A percentile compares a stretch with the other conserved stretches of the same genome.
phyloP scores from a whole-genome alignment of 176 grass and related monocot genomes.

The Oryza officinalis region DNA sequence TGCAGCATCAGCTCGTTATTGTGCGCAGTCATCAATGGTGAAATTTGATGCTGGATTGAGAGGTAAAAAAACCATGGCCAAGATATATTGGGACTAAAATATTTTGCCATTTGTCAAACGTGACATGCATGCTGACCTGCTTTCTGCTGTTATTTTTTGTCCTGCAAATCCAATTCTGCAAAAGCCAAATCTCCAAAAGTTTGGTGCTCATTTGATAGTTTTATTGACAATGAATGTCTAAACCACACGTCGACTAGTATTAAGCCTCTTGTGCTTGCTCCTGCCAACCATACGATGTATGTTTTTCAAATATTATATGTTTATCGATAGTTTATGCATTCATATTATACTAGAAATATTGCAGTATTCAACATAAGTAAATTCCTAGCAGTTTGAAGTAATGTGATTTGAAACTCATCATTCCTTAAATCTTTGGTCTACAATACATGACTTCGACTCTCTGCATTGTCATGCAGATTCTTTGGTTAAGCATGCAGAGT shows the following conservation, averaged over 20 bases:
- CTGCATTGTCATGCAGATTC: conserved; percentile 49
- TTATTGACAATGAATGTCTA: background rate
- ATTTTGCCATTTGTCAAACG: background rate
- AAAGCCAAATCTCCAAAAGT: background rate
- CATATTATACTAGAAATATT: background rate
- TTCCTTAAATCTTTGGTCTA: background rate
- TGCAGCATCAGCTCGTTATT: conserved; percentile 55
- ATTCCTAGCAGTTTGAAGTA: background rate
- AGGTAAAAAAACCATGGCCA: conserved; percentile 48
- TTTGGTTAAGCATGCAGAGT: conserved; percentile 55
- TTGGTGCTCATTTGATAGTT: background rate
- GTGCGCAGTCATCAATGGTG: conserved; percentile 47
- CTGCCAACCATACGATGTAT: background rate
- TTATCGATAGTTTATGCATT: background rate
- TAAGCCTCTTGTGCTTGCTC: background rate
- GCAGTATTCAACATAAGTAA: background rate
- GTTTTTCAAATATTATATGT: background rate
- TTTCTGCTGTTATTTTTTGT: background rate
- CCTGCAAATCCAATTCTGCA: background rate
- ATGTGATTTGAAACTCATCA: background rate
- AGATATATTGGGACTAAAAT: conserved; percentile 6
- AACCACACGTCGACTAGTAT: background rate
- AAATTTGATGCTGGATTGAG: conserved; percentile 59
- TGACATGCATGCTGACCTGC: background rate
- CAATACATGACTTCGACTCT: background rate